Evolutionary conservation across 2,329 filamentous ascomycete genomes (phyloP).

Genomic region (Magnaporthiopsis incrustans): DNA sequence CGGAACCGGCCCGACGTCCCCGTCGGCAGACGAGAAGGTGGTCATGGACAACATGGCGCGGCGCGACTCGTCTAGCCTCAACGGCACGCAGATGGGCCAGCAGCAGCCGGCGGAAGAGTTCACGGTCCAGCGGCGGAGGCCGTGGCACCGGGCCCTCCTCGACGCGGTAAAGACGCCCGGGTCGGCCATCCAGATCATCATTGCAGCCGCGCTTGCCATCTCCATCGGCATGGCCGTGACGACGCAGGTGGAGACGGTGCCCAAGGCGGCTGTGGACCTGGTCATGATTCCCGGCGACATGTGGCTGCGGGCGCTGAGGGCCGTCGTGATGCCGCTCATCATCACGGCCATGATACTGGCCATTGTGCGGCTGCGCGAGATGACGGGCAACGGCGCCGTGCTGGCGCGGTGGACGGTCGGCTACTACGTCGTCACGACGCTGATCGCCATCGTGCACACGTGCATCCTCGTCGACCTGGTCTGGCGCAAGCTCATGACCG

Average conservation of each 20-base stretch:
- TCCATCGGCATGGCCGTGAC: slow-evolving; percentile 39
- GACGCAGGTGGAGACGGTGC: slow-evolving; percentile 32
- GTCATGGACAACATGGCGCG: not conserved
- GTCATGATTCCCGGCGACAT: slow-evolving; percentile 40
- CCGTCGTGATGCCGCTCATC: slow-evolving; percentile 43
- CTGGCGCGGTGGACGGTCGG: slow-evolving; percentile 41
- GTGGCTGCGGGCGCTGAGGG: slow-evolving; percentile 41
- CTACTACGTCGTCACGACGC: slow-evolving; percentile 42
- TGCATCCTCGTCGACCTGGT: slow-evolving; percentile 37
- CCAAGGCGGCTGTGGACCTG: slow-evolving; percentile 30
- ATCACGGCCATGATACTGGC: slow-evolving; percentile 44
- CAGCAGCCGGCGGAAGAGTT: not conserved
- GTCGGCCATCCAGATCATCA: slow-evolving; percentile 34
- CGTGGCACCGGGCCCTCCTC: not conserved
- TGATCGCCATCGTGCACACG: slow-evolving; percentile 38
- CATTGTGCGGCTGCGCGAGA: slow-evolving; percentile 37
- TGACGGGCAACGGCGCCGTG: slow-evolving; percentile 32
- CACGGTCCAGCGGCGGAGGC: not conserved
- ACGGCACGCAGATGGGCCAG: not conserved
- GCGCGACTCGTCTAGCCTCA: slow-evolving; percentile 1
- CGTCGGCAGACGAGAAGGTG: slow-evolving; percentile 3
- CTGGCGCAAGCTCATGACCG: slow-evolving; percentile 37
- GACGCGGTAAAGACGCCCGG: slow-evolving; percentile 4
- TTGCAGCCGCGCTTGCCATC: slow-evolving; percentile 38
- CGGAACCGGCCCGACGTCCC: not conserved